A percentile compares a stretch with the other conserved stretches of the same genome.
Evolutionary conservation across 495 filamentous ascomycete genomes (phyloP).

Genomic region (Daldinia childiae): DNA sequence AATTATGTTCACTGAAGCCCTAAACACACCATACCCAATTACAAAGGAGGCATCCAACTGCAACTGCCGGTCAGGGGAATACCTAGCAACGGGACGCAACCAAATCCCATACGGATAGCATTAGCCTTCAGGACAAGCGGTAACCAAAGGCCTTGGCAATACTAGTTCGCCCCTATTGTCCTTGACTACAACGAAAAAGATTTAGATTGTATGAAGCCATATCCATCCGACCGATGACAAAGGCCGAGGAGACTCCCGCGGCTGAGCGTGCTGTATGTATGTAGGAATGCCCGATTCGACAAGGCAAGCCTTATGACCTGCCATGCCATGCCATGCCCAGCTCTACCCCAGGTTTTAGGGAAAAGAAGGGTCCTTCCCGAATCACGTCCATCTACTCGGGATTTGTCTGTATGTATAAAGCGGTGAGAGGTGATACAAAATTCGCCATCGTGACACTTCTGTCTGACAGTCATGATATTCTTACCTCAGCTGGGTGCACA

Average conservation of each 20-base stretch:
- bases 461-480: slow-evolving; percentile 21
- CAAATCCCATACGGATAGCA: neutral
- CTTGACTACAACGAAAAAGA: neutral
- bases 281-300: neutral
- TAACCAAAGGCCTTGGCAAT: neutral
- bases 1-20: neutral
- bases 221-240: neutral
- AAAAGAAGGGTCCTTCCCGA: neutral
- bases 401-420: slow-evolving; percentile 12
- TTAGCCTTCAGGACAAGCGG: neutral
- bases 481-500: slow-evolving; percentile 23
- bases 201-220: neutral
- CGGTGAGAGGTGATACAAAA: slow-evolving; percentile 36
- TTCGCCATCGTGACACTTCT: slow-evolving; percentile 32
- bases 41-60: neutral
- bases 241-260: neutral
- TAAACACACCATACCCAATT: neutral
- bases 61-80: neutral
- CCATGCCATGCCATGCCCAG: neutral
- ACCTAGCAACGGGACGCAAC: neutral
- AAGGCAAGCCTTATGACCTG: slow-evolving; percentile 2
- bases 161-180: neutral
- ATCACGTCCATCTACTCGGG: neutral
- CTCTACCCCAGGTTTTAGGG: slow-evolving; percentile 2
- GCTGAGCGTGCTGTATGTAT: neutral